Conservation (phyloP, 305 asterid species). For the Lippia alba region DNA sequence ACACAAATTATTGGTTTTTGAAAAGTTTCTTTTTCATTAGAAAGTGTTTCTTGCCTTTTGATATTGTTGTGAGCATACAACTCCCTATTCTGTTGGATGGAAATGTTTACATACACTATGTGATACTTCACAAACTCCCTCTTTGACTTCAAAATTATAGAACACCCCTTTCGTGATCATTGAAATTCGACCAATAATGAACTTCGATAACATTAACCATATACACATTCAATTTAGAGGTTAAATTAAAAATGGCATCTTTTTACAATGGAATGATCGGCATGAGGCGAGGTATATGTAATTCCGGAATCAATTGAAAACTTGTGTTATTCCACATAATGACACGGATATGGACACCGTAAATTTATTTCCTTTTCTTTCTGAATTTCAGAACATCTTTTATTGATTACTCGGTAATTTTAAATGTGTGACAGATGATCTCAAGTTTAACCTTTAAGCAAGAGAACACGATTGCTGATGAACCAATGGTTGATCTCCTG, state of each 20-base stretch:
- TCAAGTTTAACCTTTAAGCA: slow-evolving; percentile 90
- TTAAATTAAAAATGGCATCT: neutral
- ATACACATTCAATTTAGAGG: no score
- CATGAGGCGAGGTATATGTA: neutral
- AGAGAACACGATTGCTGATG: slow-evolving; percentile 80
- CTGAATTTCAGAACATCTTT: neutral
- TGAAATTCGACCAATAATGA: neutral
- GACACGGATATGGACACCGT: neutral
- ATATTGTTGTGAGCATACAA: neutral
- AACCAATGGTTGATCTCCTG: slow-evolving; percentile 87
- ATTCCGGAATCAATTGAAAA: neutral
- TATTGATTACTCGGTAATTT: slow-evolving; percentile 23
- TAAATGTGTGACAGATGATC: slow-evolving; percentile 66
- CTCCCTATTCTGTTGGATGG: neutral
- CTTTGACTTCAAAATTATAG: neutral
- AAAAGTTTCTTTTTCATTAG: neutral
- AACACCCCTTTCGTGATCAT: neutral
- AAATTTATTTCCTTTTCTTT: neutral
- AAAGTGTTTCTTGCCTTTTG: neutral
- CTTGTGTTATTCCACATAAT: neutral
- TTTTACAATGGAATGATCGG: neutral
- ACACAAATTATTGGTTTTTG: no score
- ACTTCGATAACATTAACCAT: no score
- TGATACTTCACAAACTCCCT: neutral
- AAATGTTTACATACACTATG: neutral